A percentile compares a stretch with the other conserved stretches of the same genome.
Conservation (phyloP, 1,139 yeast genomes). For the Pichia sp. region DNA sequence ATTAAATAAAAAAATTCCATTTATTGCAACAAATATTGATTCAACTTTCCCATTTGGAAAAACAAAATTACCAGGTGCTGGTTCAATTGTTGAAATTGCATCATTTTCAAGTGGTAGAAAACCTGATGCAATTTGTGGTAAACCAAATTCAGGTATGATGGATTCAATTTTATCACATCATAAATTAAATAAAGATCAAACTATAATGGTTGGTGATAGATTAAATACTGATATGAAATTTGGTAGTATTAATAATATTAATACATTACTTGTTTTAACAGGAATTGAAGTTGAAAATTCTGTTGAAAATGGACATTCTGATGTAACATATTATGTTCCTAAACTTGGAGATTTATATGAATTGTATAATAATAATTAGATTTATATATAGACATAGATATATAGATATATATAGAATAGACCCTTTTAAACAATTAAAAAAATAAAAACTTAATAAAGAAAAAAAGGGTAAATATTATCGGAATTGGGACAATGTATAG, state of each 20-base stretch:
- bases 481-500: too few species aligned
- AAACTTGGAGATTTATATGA: conserved; percentile 75
- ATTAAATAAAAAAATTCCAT: conserved; percentile 58
- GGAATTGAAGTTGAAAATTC: conserved; percentile 73
- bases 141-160: conserved; percentile 88
- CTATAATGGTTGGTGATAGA: conserved; percentile 94
- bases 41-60: conserved; percentile 92
- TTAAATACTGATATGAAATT: conserved; percentile 91
- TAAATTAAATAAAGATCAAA: conserved; percentile 49
- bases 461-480: too few species aligned
- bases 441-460: too few species aligned
- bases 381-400: too few species aligned
- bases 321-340: conserved; percentile 66
- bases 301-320: conserved; percentile 35
- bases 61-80: conserved; percentile 86
- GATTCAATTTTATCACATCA: conserved; percentile 75
- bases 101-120: conserved; percentile 69
- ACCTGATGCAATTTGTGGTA: conserved; percentile 69
- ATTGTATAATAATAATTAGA: conserved; percentile 26
- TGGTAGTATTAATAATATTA: conserved; percentile 80
- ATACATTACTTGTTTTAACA: conserved; percentile 77
- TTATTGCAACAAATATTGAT: conserved; percentile 93
- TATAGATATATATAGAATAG: too few species aligned
- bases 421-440: too few species aligned
- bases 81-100: conserved; percentile 80